These are phyloP conservation scores for Akanthomyces muscarius DNA, from an alignment of 2,329 filamentous ascomycete species.

Conservation along the genomic window DNA sequence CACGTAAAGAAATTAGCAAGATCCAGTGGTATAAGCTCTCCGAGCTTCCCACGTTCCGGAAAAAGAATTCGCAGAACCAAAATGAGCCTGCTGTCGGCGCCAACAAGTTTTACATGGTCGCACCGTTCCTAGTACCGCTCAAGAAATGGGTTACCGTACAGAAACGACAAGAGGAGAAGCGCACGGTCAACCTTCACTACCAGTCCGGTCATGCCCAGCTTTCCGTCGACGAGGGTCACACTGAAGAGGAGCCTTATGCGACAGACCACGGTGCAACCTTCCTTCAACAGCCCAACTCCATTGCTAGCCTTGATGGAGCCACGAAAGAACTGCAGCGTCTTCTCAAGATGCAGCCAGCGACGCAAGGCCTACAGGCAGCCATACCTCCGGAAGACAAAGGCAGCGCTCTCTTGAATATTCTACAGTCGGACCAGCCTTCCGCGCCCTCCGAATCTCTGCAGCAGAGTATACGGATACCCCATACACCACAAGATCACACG, in stretches of 20 bases:
- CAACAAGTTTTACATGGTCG: constrained; percentile 97
- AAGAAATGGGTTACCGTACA: constrained; percentile 90
- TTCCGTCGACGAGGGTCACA: constrained; percentile 50
- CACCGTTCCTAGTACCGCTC: constrained; percentile 79
- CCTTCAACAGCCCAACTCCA: constrained; percentile 31
- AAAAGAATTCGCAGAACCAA: constrained; percentile 58
- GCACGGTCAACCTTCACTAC: constrained; percentile 38
- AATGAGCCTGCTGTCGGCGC: constrained; percentile 60
- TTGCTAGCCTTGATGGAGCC: constrained; percentile 48
- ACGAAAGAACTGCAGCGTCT: constrained; percentile 51
- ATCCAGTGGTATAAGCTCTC: constrained; percentile 92
- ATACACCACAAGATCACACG: constrained; percentile 54
- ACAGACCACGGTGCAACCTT: constrained; percentile 23
- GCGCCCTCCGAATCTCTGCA: constrained; percentile 20
- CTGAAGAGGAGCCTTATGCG: constrained; percentile 57
- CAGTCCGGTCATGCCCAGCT: constrained; percentile 39
- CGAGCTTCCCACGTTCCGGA: constrained; percentile 78
- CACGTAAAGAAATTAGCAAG: constrained; percentile 95
- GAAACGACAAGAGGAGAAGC: constrained; percentile 63
- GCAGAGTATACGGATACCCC: constrained; percentile 32
- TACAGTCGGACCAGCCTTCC: constrained; percentile 37
- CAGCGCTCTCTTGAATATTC: constrained; percentile 49
- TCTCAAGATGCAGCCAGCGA: constrained; percentile 52
- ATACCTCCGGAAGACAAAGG: constrained; percentile 40
- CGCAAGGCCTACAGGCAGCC: constrained; percentile 42